phyloP scores from a whole-genome alignment of 176 grass and related monocot species.

The bread wheat (Triticum aestivum) region DNA sequence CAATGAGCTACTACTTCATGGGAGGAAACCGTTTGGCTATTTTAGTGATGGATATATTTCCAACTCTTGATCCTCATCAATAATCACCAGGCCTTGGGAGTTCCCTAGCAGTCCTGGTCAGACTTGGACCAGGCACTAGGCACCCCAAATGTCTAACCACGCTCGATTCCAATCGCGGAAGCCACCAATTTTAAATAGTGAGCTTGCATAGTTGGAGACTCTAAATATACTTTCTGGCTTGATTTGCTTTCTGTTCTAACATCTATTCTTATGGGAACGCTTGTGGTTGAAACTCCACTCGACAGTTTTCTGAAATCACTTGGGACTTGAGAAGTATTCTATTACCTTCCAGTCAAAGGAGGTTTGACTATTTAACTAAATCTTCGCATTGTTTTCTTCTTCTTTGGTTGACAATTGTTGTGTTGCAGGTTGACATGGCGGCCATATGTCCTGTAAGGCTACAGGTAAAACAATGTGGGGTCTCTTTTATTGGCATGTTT shows the following conservation, averaged over 20 bases:
- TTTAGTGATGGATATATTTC: too few relatives aligned
- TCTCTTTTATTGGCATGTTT: too few relatives aligned
- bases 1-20: too few relatives aligned
- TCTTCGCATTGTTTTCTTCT: not conserved
- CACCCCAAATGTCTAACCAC: too few relatives aligned
- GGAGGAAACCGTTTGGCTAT: too few relatives aligned
- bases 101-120: too few relatives aligned
- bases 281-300: slow-evolving; percentile 62
- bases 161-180: too few relatives aligned
- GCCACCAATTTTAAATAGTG: not conserved
- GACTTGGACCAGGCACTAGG: too few relatives aligned
- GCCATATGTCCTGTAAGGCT: slow-evolving; percentile 43
- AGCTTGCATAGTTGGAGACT: slow-evolving; percentile 23
- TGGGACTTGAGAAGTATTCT: slow-evolving; percentile 84
- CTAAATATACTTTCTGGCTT: not conserved
- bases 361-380: slow-evolving; percentile 38
- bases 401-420: slow-evolving; percentile 36
- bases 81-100: too few relatives aligned
- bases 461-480: not conserved
- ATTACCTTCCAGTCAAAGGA: slow-evolving; percentile 93
- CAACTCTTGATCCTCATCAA: too few relatives aligned
- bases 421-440: slow-evolving; percentile 87
- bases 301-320: slow-evolving; percentile 83
- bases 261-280: slow-evolving; percentile 14
- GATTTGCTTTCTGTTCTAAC: slow-evolving; percentile 14